phyloP scores from a whole-genome alignment of 768 basidiomycete genomes.

The Rhodotorula paludigena region DNA sequence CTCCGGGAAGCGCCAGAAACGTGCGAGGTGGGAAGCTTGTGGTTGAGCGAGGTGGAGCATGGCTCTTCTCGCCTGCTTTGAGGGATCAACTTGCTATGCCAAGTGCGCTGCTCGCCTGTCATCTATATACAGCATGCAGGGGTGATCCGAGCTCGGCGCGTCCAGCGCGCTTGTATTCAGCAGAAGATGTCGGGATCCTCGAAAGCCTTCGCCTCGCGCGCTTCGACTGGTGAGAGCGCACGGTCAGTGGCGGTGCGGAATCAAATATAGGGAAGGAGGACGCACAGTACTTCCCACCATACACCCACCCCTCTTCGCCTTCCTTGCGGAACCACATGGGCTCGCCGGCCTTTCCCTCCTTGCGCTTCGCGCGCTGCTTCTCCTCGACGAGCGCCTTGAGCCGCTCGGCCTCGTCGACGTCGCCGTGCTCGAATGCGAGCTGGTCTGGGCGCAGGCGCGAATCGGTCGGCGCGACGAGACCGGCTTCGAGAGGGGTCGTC shows the following conservation, averaged over 20 bases:
- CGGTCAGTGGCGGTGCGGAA: background rate
- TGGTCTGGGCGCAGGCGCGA: constrained; percentile 89
- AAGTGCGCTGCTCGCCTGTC: no score
- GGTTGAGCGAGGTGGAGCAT: no score
- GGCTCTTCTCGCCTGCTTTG: no score
- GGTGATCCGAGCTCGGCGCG: no score
- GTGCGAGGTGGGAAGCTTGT: no score
- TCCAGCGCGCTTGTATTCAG: background rate
- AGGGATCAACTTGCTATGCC: no score
- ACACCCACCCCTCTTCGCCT: constrained; percentile 22
- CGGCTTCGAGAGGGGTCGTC: constrained; percentile 42
- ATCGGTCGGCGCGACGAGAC: constrained; percentile 72
- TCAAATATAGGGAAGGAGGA: background rate
- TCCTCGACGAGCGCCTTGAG: constrained; percentile 78
- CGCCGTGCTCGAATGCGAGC: constrained; percentile 84
- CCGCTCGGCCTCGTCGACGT: constrained; percentile 73
- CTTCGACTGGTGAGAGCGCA: constrained; percentile 10
- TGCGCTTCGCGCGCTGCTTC: constrained; percentile 52
- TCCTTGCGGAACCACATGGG: constrained; percentile 26
- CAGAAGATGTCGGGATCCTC: constrained; percentile 31
- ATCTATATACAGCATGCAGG: no score
- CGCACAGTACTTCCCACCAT: constrained; percentile 32
- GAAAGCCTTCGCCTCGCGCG: constrained; percentile 24
- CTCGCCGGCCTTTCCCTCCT: constrained; percentile 1
- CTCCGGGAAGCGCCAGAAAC: no score